Conservation (phyloP, 1,284 basidiomycete genomes). For the Puccinia horiana region DNA sequence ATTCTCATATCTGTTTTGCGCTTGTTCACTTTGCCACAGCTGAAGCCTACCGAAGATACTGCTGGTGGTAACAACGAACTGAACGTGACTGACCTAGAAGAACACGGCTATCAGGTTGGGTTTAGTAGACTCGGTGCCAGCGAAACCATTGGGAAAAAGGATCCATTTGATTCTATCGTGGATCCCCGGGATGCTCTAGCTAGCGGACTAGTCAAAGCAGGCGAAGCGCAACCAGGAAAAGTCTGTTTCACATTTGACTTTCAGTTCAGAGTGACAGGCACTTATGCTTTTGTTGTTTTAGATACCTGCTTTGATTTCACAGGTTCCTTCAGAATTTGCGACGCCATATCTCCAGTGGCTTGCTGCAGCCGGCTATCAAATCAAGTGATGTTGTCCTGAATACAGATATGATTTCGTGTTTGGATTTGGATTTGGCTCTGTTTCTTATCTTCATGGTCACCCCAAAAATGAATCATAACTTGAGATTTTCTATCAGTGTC, state of each 20-base stretch:
- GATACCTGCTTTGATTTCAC: constrained; percentile 48
- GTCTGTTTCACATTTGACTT: background rate
- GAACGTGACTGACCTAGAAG: constrained; percentile 78
- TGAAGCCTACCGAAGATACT: constrained; percentile 61
- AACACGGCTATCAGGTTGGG: constrained; percentile 75
- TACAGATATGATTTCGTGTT: background rate
- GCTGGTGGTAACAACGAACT: constrained; percentile 52
- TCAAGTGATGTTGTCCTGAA: constrained; percentile 16
- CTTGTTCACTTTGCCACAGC: constrained; percentile 72
- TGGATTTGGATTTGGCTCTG: background rate
- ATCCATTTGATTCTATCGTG: constrained; percentile 36
- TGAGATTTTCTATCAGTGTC: background rate
- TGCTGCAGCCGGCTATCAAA: constrained; percentile 47
- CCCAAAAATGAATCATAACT: background rate
- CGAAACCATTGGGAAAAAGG: constrained; percentile 53
- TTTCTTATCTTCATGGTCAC: background rate
- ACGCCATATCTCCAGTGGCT: constrained; percentile 50
- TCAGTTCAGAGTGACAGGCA: background rate
- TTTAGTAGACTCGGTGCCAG: constrained; percentile 88
- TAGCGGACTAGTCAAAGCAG: constrained; percentile 42
- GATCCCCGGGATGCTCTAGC: constrained; percentile 48
- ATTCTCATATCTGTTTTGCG: constrained; percentile 74
- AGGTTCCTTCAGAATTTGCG: constrained; percentile 39
- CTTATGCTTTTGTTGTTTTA: background rate
- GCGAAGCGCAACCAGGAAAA: constrained; percentile 50